These are phyloP conservation scores for Leccinum olivaceopallidum DNA, from an alignment of 768 basidiomycete genomes.

Conservation along the genomic window DNA sequence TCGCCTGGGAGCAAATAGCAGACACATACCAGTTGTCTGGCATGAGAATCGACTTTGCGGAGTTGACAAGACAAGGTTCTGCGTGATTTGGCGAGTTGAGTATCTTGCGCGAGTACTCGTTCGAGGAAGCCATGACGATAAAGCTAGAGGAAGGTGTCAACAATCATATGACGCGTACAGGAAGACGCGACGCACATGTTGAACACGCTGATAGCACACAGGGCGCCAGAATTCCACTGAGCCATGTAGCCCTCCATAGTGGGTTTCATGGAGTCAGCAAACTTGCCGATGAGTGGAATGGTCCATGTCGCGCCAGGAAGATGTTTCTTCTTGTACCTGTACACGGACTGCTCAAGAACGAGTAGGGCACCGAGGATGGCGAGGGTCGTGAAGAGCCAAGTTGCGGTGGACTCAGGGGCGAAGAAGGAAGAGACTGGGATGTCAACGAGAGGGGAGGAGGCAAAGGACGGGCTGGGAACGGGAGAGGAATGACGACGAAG, in stretches of 20 bases:
- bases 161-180: not conserved
- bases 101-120: conserved; percentile 91
- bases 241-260: conserved; percentile 89
- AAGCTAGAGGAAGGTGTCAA: conserved; percentile 57
- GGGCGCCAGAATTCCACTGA: conserved; percentile 88
- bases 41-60: conserved; percentile 83
- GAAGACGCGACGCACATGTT: conserved; percentile 72
- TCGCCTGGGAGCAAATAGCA: not conserved
- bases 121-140: conserved; percentile 97
- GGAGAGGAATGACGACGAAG: conserved; percentile 35
- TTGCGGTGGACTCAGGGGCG: conserved; percentile 25
- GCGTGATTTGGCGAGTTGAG: conserved; percentile 91
- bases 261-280: conserved; percentile 88
- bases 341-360: conserved; percentile 83
- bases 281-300: conserved; percentile 97
- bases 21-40: conserved; percentile 80
- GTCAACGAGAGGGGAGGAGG: conserved; percentile 39
- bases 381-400: conserved; percentile 69
- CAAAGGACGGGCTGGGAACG: conserved; percentile 44
- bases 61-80: conserved; percentile 92
- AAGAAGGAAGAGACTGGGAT: conserved; percentile 53
- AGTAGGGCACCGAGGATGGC: conserved; percentile 75
- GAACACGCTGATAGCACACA: conserved; percentile 93
- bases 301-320: conserved; percentile 91
- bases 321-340: conserved; percentile 84